Evolutionary conservation across 805 yeast genomes (phyloP), one percentile per base, ranked within the genome.

Genomic region (Lipomyces yamanashiensis): DNA sequence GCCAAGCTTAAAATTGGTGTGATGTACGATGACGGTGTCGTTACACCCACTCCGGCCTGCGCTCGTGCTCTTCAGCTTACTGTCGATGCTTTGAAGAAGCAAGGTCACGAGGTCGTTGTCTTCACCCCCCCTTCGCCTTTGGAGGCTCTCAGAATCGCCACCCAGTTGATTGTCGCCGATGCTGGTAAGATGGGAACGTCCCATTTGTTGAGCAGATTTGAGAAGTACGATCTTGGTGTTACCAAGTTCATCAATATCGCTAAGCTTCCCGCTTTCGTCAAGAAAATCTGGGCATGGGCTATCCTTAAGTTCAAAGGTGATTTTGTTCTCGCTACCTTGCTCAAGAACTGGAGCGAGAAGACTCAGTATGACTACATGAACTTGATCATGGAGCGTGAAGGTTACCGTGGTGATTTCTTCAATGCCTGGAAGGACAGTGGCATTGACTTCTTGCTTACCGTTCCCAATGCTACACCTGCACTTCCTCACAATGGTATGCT

Each of bases 61-160:
- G 74, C 74, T 13, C 74, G 82, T 15, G 82, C 81, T 7, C 72
- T 79, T n/a, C 57, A 78, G 37, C 63, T 73, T 53, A 72, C 78
- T 12, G 77, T 74, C 7, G 81, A 77, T 12, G 79, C 81, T n/a
- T 72, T 79, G 54, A 63, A 70, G 58, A 76, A 72, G 54, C 77
- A 79, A 61, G 86, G 86, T 57, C 83, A 81, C 66, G 80, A 78
- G 55, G 76, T 81, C 28, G 78, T 81, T 9, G 79, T 76, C 23
- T 81, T 81, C 75, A 72, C 70, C 6, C 75, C 82, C 3, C 84
- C 89, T 40, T 81, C 79, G 58, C 84, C 85, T 1, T 73, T 84
- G 55, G 81, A 83, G 69, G 87, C 87, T 23, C 82, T 82, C 64
- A 86, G 87, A 2, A 81, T 87, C 52, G 89, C 82, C 63, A 71